Evolutionary conservation across 2,329 filamentous ascomycete genomes (phyloP), one percentile per base, ranked within the genome.

Genomic region (Xylariaceae sp.): DNA sequence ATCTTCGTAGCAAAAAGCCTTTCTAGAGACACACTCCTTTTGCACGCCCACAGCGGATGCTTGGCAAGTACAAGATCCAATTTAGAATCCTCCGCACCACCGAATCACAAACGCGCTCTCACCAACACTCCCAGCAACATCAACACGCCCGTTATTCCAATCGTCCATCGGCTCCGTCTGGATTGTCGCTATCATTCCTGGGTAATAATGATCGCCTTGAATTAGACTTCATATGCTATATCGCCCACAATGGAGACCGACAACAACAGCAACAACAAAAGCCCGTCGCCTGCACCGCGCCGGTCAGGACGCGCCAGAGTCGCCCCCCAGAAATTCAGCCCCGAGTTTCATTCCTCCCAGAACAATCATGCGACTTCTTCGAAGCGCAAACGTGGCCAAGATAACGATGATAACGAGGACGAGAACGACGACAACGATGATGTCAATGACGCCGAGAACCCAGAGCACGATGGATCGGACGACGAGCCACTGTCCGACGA

Each of bases 231-330:
- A 51, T 67, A 69, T 64, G 79, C 79, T 75, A 73, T 67, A 71
- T 68, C 71, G 72, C 77, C 78, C 66, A 77, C 80, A 68, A 80
- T 80, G 77, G 77, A 80, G 70, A 79, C 72, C 65, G 78, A 80
- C 75, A 80, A 84, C 67, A 81, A 78, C 23, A 80, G 84, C 67
- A 81, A 78, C 69, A 82, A 81, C 75, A 77, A 79, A 72, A 80
- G 77, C 69, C 75, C 77, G 65, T 80, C 81, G 53, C 78, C 81
- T 62, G 79, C 66, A 69, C 77, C 80, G 74, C 81, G 82, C 79
- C 86, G 87, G 65, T 89, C 86, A 44, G 84, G 85, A 83, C 85
- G 85, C 83, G 84, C 85, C 76, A 79, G 84, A 63, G 82, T 78
- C 70, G 78, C 77, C 42, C 83, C 84, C 51, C 73, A 80, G 70